A percentile compares a stretch with the other conserved stretches of the same genome.
Evolutionary conservation across 73 alveolate species (phyloP).

Genomic region (Paramecium biaurelia): DNA sequence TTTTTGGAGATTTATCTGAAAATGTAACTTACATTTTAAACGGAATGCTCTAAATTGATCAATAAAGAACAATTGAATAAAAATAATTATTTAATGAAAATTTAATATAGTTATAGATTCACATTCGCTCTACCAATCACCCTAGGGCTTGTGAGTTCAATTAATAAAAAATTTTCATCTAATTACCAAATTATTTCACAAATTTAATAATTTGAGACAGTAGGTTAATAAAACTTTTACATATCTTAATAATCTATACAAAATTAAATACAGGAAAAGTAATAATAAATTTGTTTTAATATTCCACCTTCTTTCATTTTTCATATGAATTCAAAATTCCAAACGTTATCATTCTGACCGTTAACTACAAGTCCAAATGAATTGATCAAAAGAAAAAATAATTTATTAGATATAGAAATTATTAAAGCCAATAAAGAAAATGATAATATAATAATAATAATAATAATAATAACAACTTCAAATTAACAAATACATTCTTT

Average conservation of each 20-base stretch:
- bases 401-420: background rate
- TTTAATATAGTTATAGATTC: too few species aligned
- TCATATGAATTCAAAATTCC: too few species aligned
- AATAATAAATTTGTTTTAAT: too few species aligned
- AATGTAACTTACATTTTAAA: background rate
- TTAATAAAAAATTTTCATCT: slow-evolving; percentile 9
- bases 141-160: background rate
- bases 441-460: background rate
- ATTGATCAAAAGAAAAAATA: background rate
- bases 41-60: slow-evolving; percentile 8
- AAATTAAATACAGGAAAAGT: too few species aligned
- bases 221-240: slow-evolving; percentile 22
- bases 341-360: too few species aligned
- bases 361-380: slow-evolving; percentile 41
- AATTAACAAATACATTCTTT: background rate
- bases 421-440: background rate
- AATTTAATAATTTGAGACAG: background rate
- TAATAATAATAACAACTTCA: background rate
- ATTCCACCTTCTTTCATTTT: too few species aligned
- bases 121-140: background rate
- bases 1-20: background rate
- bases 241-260: background rate
- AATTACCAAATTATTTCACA: slow-evolving; percentile 6
- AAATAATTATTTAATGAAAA: background rate
- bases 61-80: slow-evolving; percentile 8